Base-by-base conservation (phyloP, 257 asterid genomes). In the Penstemon newberryi region DNA sequence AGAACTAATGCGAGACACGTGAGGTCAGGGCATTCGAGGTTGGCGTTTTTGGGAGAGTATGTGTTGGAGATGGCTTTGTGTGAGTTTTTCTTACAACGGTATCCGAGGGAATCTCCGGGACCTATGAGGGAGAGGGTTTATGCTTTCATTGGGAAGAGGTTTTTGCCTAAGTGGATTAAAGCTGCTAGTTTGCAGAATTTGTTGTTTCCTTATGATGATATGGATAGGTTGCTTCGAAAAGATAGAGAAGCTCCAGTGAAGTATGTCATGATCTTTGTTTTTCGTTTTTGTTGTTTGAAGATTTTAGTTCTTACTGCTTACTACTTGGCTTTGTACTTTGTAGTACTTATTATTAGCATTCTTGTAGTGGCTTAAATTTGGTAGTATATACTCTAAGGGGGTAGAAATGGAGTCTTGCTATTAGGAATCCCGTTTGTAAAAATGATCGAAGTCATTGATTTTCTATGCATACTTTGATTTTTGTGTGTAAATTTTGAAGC, bases 51-150 rank as follows among this genome's bases (percentile, higher is more conserved):
- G 84, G 99, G 99, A 15, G 80, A 89, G 87, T 89, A 83, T 70
- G 96, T 91, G 59, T 67, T 94, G 77, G 99, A 94, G 68, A 63
- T 89, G 79, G 96, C 91, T 0, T 60, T 91, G 77, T 91, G 99
- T 63, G 99, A 94, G 82, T 91, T 91, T 78, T 89, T 87, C 85
- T 51, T 94, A 91, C 97, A 94, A 75, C 74, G 96, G 60, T 94
- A 91, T 69, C 97, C 97, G 6, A 86, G 96, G 85, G 99, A 94
- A 50, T 87, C 97, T 0, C 97, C 99, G 0, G 96, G 97, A 18
- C 99, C 97, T 3, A 89, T 91, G 97, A 86, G 99, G 87, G 99
- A 94, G 82, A 87, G 99, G 74, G 96, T 89, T 47, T 94, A 74
- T 78, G 93, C 93, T 40, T 39, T 94, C 74, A 89, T 89, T 67